Evolutionary conservation across 2,329 filamentous ascomycete species (phyloP).

Genomic region (Colletotrichum sp.): DNA sequence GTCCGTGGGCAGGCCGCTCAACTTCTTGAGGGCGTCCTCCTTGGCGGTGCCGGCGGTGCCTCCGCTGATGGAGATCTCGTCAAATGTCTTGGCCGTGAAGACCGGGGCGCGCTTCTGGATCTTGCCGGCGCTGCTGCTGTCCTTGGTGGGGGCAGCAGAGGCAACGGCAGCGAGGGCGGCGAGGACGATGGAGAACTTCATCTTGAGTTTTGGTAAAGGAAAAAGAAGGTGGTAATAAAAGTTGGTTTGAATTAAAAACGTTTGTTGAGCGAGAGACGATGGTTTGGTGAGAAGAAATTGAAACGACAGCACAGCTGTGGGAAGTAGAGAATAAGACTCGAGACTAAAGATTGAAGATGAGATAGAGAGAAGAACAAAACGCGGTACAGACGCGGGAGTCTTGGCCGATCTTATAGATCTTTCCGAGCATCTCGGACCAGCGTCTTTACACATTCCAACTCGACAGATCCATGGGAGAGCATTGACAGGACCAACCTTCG

Average conservation of each 20-base stretch:
- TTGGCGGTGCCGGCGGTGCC: constrained; percentile 51
- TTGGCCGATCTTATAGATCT: constrained; percentile 3
- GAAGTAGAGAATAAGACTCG: background rate
- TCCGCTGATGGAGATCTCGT: constrained; percentile 51
- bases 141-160: constrained; percentile 25
- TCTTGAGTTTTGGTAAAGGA: constrained; percentile 14
- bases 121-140: constrained; percentile 18
- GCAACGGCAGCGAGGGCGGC: constrained; percentile 29
- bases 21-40: constrained; percentile 45
- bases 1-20: constrained; percentile 43
- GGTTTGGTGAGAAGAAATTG: background rate
- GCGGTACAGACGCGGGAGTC: background rate
- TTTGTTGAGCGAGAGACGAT: constrained; percentile 4
- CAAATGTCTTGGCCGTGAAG: constrained; percentile 40
- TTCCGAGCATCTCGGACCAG: background rate
- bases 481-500: background rate
- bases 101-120: constrained; percentile 29
- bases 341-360: constrained; percentile 2
- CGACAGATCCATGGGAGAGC: background rate
- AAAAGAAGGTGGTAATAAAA: constrained; percentile 15
- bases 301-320: constrained; percentile 13
- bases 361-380: background rate
- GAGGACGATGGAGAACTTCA: constrained; percentile 39
- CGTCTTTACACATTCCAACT: background rate
- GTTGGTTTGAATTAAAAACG: background rate